Conservation (phyloP, 2,329 filamentous ascomycete genomes). For the Lasiodiplodia hormozganensis region DNA sequence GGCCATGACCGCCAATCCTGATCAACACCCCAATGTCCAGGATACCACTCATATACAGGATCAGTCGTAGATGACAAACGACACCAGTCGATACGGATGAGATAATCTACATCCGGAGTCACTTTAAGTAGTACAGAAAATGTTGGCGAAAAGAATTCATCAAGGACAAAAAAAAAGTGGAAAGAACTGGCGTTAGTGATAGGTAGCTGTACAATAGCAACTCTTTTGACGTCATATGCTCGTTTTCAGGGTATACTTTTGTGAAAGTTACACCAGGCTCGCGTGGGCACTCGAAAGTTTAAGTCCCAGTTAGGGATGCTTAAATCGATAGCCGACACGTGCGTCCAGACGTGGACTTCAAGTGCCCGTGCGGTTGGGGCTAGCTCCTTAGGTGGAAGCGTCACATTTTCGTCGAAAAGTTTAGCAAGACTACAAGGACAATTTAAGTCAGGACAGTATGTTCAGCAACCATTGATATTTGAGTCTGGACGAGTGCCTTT, state of each 20-base stretch:
- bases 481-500: neutral
- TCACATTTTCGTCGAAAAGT: neutral
- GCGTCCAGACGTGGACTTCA: neutral
- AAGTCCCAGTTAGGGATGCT: neutral
- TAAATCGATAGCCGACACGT: neutral
- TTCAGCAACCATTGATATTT: neutral
- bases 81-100: neutral
- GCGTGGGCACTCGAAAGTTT: neutral
- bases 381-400: neutral
- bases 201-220: neutral
- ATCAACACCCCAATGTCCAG: too few relatives aligned
- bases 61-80: too few relatives aligned
- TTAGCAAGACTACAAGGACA: neutral
- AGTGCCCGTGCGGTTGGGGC: neutral
- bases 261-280: too few relatives aligned
- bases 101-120: neutral
- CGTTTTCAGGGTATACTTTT: neutral
- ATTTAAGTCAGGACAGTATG: neutral
- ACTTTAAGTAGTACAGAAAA: neutral
- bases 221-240: neutral
- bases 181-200: neutral
- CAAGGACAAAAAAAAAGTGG: neutral
- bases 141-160: neutral
- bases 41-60: too few relatives aligned
- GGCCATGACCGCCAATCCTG: too few relatives aligned